Percentiles rank a stretch among this genome's conserved stretches.
These are phyloP conservation scores for Canavalia gladiata DNA, from an alignment of 306 rosid species.

Conservation along the genomic window DNA sequence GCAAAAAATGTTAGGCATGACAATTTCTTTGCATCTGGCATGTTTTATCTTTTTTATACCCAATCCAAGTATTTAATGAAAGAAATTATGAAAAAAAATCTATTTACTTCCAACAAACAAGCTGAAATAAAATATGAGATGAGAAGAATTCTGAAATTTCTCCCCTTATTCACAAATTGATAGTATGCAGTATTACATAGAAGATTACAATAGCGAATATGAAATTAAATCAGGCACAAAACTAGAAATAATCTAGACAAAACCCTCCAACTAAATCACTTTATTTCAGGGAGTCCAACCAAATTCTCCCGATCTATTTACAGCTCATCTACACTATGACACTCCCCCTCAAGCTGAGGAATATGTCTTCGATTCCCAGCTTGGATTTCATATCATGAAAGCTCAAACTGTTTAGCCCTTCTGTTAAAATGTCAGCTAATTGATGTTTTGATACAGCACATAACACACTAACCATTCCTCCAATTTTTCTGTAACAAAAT, in stretches of 20 bases:
- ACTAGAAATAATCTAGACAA: neutral
- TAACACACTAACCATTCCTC: neutral
- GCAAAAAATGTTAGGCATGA: neutral
- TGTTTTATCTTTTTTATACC: neutral
- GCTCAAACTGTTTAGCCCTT: neutral
- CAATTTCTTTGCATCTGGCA: neutral
- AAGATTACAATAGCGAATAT: neutral
- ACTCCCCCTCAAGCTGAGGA: neutral
- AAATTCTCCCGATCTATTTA: neutral
- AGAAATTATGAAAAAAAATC: neutral
- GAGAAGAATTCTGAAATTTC: neutral
- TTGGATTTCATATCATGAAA: neutral
- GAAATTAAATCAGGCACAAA: neutral
- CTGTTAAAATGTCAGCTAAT: neutral
- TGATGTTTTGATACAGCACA: conserved; percentile 8
- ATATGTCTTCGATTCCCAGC: neutral
- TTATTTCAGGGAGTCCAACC: neutral
- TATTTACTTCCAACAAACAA: neutral
- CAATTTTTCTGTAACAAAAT: neutral
- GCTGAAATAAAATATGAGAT: neutral
- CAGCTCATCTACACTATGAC: neutral
- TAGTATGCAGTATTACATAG: neutral
- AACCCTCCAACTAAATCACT: neutral
- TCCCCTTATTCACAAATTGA: neutral
- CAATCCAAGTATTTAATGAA: neutral